Conservation (phyloP, 208 protist species). For the Angomonas deanei region DNA sequence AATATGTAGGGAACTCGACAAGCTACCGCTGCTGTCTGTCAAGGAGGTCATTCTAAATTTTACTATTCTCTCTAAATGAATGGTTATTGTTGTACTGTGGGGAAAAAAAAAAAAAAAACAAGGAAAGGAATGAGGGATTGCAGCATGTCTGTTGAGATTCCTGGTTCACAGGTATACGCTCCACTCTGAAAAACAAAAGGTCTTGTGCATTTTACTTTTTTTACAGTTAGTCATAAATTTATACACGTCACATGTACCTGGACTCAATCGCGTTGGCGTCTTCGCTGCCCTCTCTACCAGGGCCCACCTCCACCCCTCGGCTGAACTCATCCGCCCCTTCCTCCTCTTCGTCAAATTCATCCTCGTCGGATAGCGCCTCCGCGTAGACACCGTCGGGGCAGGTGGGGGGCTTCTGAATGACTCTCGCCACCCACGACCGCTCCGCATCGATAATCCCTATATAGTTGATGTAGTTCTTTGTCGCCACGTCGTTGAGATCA, state of each 20-base stretch:
- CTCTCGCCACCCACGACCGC: slow-evolving; percentile 79
- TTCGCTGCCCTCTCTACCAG: background rate
- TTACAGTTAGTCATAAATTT: too few relatives aligned
- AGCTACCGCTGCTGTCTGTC: background rate
- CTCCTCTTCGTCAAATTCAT: slow-evolving; percentile 17
- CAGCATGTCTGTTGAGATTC: background rate
- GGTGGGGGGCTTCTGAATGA: slow-evolving; percentile 47
- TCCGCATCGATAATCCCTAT: slow-evolving; percentile 77
- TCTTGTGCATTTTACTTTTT: too few relatives aligned
- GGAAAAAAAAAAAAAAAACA: slow-evolving; percentile 4
- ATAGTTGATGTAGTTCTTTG: slow-evolving; percentile 79
- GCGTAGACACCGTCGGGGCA: slow-evolving; percentile 71
- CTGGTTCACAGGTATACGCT: too few relatives aligned
- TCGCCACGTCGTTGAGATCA: slow-evolving; percentile 64
- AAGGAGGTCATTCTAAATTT: background rate
- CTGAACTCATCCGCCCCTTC: background rate
- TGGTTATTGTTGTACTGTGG: background rate
- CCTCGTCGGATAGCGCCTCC: slow-evolving; percentile 54
- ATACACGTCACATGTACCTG: background rate
- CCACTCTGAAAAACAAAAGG: too few relatives aligned
- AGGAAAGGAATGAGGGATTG: background rate
- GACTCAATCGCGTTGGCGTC: background rate
- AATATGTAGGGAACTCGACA: background rate
- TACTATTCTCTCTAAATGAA: background rate
- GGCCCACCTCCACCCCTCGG: background rate